Percentiles rank a stretch among this genome's conserved stretches.
Conservation (phyloP, 1,139 yeast species). For the Yamadazyma diddensiae region DNA sequence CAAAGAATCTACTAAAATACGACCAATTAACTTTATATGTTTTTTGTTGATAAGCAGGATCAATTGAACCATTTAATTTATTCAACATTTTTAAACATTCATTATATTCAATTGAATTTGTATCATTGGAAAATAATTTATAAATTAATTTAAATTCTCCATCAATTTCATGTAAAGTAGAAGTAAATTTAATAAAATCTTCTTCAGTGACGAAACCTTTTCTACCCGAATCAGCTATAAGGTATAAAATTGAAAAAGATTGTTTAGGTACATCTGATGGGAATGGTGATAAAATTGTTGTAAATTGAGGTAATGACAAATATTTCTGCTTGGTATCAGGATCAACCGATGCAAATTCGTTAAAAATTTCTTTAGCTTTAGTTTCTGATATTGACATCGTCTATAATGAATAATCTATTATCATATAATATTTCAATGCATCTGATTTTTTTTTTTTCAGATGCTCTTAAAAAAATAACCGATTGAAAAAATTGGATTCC, state of each 20-base stretch:
- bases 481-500: conserved; percentile 2
- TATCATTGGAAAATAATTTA: conserved; percentile 20
- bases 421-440: not conserved
- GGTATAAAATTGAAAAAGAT: conserved; percentile 50
- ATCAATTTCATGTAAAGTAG: conserved; percentile 52
- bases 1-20: conserved; percentile 41
- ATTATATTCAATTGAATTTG: conserved; percentile 28
- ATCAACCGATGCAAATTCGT: conserved; percentile 36
- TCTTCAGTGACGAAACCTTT: conserved; percentile 59
- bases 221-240: conserved; percentile 59
- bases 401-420: conserved; percentile 2
- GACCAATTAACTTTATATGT: conserved; percentile 44
- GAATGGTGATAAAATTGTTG: conserved; percentile 42
- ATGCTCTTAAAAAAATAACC: no score
- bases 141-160: conserved; percentile 58
- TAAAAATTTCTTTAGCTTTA: conserved; percentile 39
- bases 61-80: conserved; percentile 40
- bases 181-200: conserved; percentile 61
- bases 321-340: conserved; percentile 20
- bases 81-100: conserved; percentile 40
- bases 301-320: conserved; percentile 37
- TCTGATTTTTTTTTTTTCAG: no score
- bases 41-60: conserved; percentile 42
- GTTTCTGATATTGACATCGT: conserved; percentile 19
- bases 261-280: conserved; percentile 40